Percentiles rank a stretch among this genome's conserved stretches.
Conservation (phyloP, 2,329 filamentous ascomycete species). For the Sporothrix schenckii region DNA sequence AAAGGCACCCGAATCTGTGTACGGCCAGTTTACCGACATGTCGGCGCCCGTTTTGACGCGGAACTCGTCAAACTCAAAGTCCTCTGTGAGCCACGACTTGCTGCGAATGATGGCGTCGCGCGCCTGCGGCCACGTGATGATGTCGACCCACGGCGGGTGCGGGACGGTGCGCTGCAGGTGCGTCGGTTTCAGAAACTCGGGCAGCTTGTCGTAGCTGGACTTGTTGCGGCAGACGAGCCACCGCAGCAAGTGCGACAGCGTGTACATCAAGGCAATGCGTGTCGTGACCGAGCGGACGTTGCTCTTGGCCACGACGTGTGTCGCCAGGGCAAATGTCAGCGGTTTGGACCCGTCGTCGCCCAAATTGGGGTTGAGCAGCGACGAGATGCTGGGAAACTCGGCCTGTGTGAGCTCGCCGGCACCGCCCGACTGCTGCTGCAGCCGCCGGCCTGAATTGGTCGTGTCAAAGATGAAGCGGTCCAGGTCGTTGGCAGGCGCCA, state of each 20-base stretch:
- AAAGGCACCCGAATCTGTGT: conserved; percentile 30
- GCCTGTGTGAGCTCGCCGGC: conserved; percentile 31
- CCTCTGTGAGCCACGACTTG: conserved; percentile 14
- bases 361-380: conserved; percentile 36
- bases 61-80: conserved; percentile 27
- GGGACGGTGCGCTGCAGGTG: conserved; percentile 38
- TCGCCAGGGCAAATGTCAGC: conserved; percentile 24
- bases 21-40: conserved; percentile 34
- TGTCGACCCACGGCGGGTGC: conserved; percentile 40
- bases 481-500: conserved; percentile 25
- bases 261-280: conserved; percentile 37
- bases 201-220: conserved; percentile 38
- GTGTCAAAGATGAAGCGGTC: conserved; percentile 28
- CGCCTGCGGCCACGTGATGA: conserved; percentile 32
- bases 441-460: conserved; percentile 26
- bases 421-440: conserved; percentile 8
- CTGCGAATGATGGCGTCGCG: conserved; percentile 30
- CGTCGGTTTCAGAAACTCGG: conserved; percentile 37
- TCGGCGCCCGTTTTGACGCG: conserved; percentile 12
- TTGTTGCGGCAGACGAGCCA: conserved; percentile 39
- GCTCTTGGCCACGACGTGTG: conserved; percentile 27
- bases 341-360: conserved; percentile 30
- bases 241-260: conserved; percentile 32
- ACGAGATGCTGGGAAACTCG: conserved; percentile 39
- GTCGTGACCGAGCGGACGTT: conserved; percentile 29